Evolutionary conservation across 2,329 filamentous ascomycete species (phyloP), one percentile per base, ranked within the genome.

Genomic region (Ophiognomonia clavigignenti-juglandacearum): DNA sequence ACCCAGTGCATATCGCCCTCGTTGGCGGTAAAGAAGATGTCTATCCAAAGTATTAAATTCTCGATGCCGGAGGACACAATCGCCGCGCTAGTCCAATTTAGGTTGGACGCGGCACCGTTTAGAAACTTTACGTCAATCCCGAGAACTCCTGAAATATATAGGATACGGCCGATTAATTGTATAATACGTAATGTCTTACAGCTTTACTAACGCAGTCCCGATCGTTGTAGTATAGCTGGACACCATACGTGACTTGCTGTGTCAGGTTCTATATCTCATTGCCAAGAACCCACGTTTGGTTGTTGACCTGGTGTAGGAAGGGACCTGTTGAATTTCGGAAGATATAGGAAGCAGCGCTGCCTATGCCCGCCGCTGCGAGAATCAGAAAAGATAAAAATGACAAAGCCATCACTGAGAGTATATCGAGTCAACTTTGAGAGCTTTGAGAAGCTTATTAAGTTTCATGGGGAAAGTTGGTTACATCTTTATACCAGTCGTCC

Each of bases 1-100:
- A 77, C 69, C 72, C 73, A 77, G 51, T 77, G 73, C 51, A 75
- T 67, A 39, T 75, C 72, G 6, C 72, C 73, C 56, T 74, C 72
- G 2, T 45, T 57, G 1, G 73, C 68, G 3, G 61, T 66, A 55
- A 76, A 76, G 20, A 63, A 62, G 45, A 77, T 60, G 49, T 77
- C 72, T 48, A 75, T 66, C 58, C 67, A 74, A 38, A 71, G 61
- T 14, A 51, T 57, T 3, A 64, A 68, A 8, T 67, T 57, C 37
- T 59, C 40, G 4, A 45, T 54, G 14, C 58, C 58, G 27, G 52
- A 45, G 2, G 66, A 62, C 34, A 63, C 61, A 29, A 77, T 67
- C 0, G 59, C 59, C 3, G 71, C 73, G 2, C 67, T 69, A 2
- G 69, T 72, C 69, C 72, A 76, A 34, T 61, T 65, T 7, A 77